Conservation (phyloP, 1,284 basidiomycete species). For the Phaffia rhodozyma region DNA sequence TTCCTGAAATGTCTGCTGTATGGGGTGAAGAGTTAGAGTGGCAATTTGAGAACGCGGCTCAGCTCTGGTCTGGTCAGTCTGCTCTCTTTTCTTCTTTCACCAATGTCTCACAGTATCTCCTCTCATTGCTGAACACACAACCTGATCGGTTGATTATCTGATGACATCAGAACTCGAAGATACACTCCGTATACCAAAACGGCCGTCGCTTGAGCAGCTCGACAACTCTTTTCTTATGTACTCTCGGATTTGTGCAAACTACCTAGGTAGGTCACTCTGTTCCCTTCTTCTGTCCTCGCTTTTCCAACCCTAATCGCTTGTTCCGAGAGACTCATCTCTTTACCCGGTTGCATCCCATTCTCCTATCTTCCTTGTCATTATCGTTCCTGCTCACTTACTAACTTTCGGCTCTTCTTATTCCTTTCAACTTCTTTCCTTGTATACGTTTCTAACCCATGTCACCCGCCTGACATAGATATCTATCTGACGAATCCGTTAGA, state of each 20-base stretch:
- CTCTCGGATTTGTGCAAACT: slow-evolving; percentile 61
- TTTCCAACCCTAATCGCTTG: neutral
- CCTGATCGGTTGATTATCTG: slow-evolving; percentile 1
- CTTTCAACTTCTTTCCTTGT: too few species aligned
- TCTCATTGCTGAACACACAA: neutral
- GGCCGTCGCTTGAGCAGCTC: slow-evolving; percentile 56
- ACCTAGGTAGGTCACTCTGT: slow-evolving; percentile 53
- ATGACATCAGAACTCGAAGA: slow-evolving; percentile 61
- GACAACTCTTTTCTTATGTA: slow-evolving; percentile 67
- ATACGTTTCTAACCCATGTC: neutral
- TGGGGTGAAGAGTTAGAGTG: slow-evolving; percentile 17
- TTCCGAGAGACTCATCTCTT: slow-evolving; percentile 3
- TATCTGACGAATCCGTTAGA: slow-evolving; percentile 38
- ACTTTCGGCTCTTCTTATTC: too few species aligned
- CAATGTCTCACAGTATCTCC: slow-evolving; percentile 6
- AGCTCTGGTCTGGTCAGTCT: slow-evolving; percentile 70
- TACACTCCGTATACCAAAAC: slow-evolving; percentile 52
- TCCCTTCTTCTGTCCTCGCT: slow-evolving; percentile 3
- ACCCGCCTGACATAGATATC: neutral
- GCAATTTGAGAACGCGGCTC: slow-evolving; percentile 10
- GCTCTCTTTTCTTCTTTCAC: slow-evolving; percentile 15
- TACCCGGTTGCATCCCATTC: neutral
- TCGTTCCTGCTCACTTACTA: too few species aligned
- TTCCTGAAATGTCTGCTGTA: neutral
- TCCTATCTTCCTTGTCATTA: too few species aligned